Conservation (phyloP, 176 grass and related monocot genomes). For the Oryza rufipogon region DNA sequence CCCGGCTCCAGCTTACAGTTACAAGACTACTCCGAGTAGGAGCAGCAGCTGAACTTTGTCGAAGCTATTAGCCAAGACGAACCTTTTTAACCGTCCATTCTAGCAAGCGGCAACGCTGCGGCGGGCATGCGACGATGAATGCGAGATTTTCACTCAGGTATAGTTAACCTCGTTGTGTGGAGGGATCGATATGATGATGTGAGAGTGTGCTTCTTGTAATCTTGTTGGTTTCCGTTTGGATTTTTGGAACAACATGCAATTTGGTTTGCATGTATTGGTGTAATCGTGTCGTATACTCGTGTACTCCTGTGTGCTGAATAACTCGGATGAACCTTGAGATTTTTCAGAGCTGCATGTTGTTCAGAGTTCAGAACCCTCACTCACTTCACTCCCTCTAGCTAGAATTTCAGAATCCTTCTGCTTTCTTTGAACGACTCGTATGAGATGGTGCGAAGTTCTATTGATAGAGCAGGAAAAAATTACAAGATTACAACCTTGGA, state of each 20-base stretch:
- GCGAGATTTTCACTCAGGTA: conserved; percentile 22
- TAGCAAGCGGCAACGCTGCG: conserved; percentile 1
- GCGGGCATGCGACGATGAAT: conserved; percentile 30
- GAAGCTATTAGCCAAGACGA: not conserved
- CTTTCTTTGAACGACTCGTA: not conserved
- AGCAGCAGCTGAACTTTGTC: not conserved
- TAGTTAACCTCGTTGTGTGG: not conserved
- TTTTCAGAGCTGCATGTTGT: not conserved
- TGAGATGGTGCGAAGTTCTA: too few relatives aligned
- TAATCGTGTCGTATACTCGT: not conserved
- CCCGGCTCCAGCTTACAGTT: conserved; percentile 25
- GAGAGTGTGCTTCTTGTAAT: not conserved
- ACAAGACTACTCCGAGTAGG: not conserved
- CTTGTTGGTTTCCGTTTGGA: not conserved
- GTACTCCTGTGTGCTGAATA: conserved; percentile 6
- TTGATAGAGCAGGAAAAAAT: too few relatives aligned
- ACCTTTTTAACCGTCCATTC: conserved; percentile 31
- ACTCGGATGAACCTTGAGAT: conserved; percentile 31
- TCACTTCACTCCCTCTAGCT: not conserved
- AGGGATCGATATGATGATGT: not conserved
- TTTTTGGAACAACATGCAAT: conserved; percentile 8
- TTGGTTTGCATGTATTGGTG: conserved; percentile 12
- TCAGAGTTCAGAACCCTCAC: not conserved
- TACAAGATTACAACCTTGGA: too few relatives aligned
- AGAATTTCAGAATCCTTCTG: not conserved